Conservation (phyloP, 768 basidiomycete genomes). For the Pleurotus platypus region DNA sequence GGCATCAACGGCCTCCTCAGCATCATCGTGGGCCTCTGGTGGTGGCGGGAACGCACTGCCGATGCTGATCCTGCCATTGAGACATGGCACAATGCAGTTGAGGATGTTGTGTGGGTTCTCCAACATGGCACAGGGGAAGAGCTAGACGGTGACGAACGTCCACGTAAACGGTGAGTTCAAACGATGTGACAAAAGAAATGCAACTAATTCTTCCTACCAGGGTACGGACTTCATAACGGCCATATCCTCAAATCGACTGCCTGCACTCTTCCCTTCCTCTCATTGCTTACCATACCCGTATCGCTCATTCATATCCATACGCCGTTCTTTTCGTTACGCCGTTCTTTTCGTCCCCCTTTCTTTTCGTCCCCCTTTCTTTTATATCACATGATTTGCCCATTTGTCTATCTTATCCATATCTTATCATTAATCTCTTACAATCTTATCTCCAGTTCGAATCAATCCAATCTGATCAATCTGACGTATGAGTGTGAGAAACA, state of each 20-base stretch:
- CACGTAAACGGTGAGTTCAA: neutral
- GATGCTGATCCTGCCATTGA: neutral
- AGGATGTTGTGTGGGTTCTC: neutral
- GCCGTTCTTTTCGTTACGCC: too few relatives aligned
- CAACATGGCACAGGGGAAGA: neutral
- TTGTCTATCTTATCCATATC: too few relatives aligned
- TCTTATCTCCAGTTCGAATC: neutral
- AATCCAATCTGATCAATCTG: neutral
- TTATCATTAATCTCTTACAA: too few relatives aligned
- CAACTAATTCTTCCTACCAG: neutral
- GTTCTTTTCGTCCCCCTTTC: too few relatives aligned
- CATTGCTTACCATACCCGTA: too few relatives aligned
- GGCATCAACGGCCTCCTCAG: neutral
- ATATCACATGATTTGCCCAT: too few relatives aligned
- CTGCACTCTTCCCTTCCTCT: too few relatives aligned
- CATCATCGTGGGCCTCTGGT: neutral
- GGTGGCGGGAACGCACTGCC: neutral
- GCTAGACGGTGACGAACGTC: neutral
- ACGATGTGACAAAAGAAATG: neutral
- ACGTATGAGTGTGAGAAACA: neutral
- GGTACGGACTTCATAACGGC: neutral
- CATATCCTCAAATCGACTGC: neutral
- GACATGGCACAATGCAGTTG: neutral
- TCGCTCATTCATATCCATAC: too few relatives aligned
- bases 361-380: too few relatives aligned